phyloP scores from a whole-genome alignment of 192 early-diverging fungal species.

The Pecoramyces ruminantium region DNA sequence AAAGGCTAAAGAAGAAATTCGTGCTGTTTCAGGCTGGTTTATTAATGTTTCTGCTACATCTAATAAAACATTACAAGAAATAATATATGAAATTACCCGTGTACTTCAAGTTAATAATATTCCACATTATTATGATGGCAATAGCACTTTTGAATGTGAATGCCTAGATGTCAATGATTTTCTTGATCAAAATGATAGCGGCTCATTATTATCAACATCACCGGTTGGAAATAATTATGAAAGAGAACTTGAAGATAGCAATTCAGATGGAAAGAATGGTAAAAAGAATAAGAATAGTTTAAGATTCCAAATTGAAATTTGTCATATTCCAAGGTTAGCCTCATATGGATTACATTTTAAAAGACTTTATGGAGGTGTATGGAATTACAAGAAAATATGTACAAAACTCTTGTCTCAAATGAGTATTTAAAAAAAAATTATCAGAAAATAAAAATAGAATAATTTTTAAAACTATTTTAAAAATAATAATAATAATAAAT shows the following conservation, averaged over 20 bases:
- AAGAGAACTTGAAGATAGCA: background rate
- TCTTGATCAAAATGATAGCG: background rate
- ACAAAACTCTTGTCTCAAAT: slow-evolving; percentile 59
- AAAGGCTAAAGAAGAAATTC: slow-evolving; percentile 8
- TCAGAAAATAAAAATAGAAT: too few relatives aligned
- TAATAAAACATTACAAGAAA: slow-evolving; percentile 10
- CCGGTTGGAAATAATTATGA: background rate
- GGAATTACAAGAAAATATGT: slow-evolving; percentile 84
- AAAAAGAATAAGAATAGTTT: slow-evolving; percentile 5
- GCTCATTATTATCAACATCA: background rate
- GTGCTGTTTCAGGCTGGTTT: slow-evolving; percentile 21
- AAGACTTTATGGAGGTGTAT: slow-evolving; percentile 53
- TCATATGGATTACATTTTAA: slow-evolving; percentile 80
- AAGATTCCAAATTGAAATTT: slow-evolving; percentile 21
- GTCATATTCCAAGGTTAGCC: slow-evolving; percentile 22
- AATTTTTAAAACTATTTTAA: too few relatives aligned
- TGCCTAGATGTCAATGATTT: slow-evolving; percentile 1
- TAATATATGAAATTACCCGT: slow-evolving; percentile 11
- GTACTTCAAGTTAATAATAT: slow-evolving; percentile 6
- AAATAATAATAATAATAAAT: too few relatives aligned
- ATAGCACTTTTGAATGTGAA: background rate
- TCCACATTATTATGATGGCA: background rate
- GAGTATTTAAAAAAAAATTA: slow-evolving; percentile 11
- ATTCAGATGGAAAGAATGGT: background rate
- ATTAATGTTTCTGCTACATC: slow-evolving; percentile 24